Conservation (phyloP, 768 basidiomycete species). For the Tephrocybe sp. region DNA sequence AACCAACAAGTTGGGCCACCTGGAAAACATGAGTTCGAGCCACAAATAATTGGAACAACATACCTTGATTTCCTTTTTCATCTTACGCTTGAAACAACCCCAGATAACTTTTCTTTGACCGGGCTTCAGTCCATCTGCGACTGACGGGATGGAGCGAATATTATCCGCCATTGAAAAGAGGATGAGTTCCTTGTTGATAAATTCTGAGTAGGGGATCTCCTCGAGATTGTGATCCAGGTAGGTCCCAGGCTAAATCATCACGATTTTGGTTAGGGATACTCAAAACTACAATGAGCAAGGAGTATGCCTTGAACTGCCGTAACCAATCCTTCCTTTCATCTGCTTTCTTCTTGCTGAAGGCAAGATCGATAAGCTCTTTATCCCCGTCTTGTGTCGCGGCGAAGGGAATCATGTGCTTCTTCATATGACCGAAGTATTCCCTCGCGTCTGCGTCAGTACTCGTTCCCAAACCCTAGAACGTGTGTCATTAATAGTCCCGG, state of each 20-base stretch:
- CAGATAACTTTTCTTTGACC: slow-evolving; percentile 97
- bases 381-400: slow-evolving; percentile 79
- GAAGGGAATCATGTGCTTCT: slow-evolving; percentile 94
- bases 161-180: slow-evolving; percentile 99
- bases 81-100: slow-evolving; percentile 93
- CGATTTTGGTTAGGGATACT: too few species aligned
- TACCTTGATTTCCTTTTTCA: slow-evolving; percentile 91
- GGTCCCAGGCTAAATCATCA: slow-evolving; percentile 90
- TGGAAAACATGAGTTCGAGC: slow-evolving; percentile 24
- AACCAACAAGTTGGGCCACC: slow-evolving; percentile 96
- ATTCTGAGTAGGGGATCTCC: slow-evolving; percentile 87
- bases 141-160: slow-evolving; percentile 94
- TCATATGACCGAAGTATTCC: slow-evolving; percentile 90
- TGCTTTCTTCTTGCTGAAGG: slow-evolving; percentile 99
- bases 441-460: slow-evolving; percentile 88
- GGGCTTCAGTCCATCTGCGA: slow-evolving; percentile 93
- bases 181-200: slow-evolving; percentile 97
- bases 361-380: slow-evolving; percentile 88
- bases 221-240: slow-evolving; percentile 87
- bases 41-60: neutral
- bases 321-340: slow-evolving; percentile 99
- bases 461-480: slow-evolving; percentile 87
- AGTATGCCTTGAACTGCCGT: slow-evolving; percentile 78
- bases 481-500: too few species aligned
- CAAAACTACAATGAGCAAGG: too few species aligned